Evolutionary conservation across 164 flowering plant species (phyloP).

Genomic region (Cinnamomum chago): DNA sequence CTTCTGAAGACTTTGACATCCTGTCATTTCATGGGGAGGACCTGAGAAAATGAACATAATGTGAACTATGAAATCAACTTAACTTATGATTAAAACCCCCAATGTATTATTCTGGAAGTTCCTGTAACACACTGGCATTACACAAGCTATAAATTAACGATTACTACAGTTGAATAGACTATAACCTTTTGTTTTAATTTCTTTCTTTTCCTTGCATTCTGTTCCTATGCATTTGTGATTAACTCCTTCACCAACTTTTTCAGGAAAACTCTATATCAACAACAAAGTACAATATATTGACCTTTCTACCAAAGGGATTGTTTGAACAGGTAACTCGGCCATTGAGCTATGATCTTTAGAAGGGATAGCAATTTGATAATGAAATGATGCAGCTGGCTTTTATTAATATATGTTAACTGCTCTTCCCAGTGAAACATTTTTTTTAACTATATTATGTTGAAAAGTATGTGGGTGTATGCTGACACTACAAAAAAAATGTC

Average conservation of each 20-base stretch:
- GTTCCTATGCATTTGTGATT: neutral
- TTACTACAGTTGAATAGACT: neutral
- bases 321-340: slow-evolving; percentile 78
- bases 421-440: neutral
- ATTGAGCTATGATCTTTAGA: neutral
- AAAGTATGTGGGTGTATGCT: slow-evolving; percentile 18
- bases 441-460: slow-evolving; percentile 10
- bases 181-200: neutral
- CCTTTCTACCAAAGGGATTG: slow-evolving; percentile 91
- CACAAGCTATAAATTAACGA: too few relatives aligned
- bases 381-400: neutral
- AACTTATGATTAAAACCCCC: neutral
- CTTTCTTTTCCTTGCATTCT: neutral
- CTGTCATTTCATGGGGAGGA: neutral
- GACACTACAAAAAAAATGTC: too few relatives aligned
- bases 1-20: neutral
- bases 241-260: slow-evolving; percentile 5
- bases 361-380: neutral
- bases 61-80: neutral
- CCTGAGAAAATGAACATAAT: neutral
- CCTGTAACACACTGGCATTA: neutral
- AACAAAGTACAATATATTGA: slow-evolving; percentile 81
- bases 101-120: neutral
- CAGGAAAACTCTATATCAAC: slow-evolving; percentile 96
- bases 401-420: neutral